These are phyloP conservation scores for Penicillium diatomitis DNA, from an alignment of 495 filamentous ascomycete genomes.

Conservation along the genomic window DNA sequence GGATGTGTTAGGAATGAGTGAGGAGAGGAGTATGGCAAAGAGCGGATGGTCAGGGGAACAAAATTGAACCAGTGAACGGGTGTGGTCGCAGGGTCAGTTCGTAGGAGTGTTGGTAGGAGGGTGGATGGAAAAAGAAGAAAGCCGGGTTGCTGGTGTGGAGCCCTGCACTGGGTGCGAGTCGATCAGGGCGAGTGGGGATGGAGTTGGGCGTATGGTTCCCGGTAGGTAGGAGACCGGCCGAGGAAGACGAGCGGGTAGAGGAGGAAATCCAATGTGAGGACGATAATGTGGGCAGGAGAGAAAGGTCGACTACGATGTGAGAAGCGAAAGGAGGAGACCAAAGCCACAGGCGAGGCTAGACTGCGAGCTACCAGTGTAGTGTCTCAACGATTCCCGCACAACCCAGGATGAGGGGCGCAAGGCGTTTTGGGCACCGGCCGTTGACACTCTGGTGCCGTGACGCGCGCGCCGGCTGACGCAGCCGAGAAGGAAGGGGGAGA, in stretches of 20 bases:
- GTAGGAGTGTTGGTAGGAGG: conserved; percentile 7
- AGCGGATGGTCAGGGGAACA: neutral
- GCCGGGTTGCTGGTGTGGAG: conserved; percentile 18
- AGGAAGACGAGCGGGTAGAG: conserved; percentile 15
- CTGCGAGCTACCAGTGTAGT: neutral
- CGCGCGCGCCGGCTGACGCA: too few relatives aligned
- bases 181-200: conserved; percentile 28
- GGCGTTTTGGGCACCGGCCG: conserved; percentile 31
- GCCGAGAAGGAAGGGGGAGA: too few relatives aligned
- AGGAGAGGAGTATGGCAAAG: neutral
- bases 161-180: conserved; percentile 15
- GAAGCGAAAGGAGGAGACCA: neutral
- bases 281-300: conserved; percentile 1
- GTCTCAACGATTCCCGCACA: neutral
- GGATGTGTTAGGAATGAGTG: neutral
- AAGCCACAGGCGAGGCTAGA: too few relatives aligned
- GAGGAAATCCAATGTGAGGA: conserved; percentile 15
- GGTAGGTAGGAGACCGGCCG: conserved; percentile 3
- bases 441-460: conserved; percentile 14
- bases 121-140: conserved; percentile 14
- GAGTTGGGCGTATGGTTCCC: conserved; percentile 9
- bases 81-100: conserved; percentile 4
- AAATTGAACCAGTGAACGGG: neutral
- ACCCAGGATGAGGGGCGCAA: conserved; percentile 11
- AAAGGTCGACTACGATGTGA: neutral